Percentiles rank a stretch among this genome's conserved stretches.
These are phyloP conservation scores for Canna indica DNA, from an alignment of 176 grass and related monocot genomes.

Conservation along the genomic window DNA sequence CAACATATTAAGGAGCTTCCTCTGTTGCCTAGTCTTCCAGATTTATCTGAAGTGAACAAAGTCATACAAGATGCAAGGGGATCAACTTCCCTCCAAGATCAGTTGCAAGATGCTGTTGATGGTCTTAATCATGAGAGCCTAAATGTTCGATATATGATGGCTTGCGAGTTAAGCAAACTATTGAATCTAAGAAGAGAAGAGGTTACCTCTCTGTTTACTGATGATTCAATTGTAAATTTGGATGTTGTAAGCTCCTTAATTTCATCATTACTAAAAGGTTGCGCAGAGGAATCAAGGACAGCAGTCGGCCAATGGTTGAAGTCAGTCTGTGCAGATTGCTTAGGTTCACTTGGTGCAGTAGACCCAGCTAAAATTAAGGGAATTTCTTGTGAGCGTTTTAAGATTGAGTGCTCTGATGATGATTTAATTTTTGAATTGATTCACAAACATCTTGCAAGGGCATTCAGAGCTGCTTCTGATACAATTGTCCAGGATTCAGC, in stretches of 20 bases:
- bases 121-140: conserved; percentile 96
- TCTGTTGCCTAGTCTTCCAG: conserved; percentile 70
- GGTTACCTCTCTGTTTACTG: conserved; percentile 73
- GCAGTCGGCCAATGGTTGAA: conserved; percentile 78
- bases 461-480: conserved; percentile 89
- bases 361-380: conserved; percentile 93
- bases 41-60: conserved; percentile 79
- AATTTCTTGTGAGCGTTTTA: conserved; percentile 72
- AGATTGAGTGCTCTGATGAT: conserved; percentile 98
- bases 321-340: conserved; percentile 79
- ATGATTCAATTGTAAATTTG: conserved; percentile 63
- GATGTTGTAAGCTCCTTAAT: conserved; percentile 85
- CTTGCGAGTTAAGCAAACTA: conserved; percentile 77
- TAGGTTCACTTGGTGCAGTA: conserved; percentile 86
- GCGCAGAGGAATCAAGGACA: conserved; percentile 84
- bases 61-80: conserved; percentile 89
- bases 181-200: conserved; percentile 68
- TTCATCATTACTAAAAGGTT: conserved; percentile 72
- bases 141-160: conserved; percentile 97
- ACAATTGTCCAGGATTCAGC: conserved; percentile 88
- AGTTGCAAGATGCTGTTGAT: conserved; percentile 73
- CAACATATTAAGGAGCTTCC: conserved; percentile 82
- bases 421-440: conserved; percentile 99
- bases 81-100: conserved; percentile 64
- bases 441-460: conserved; percentile 87